phyloP scores from a whole-genome alignment of 495 filamentous ascomycete species.

The Recurvomyces mirabilis region DNA sequence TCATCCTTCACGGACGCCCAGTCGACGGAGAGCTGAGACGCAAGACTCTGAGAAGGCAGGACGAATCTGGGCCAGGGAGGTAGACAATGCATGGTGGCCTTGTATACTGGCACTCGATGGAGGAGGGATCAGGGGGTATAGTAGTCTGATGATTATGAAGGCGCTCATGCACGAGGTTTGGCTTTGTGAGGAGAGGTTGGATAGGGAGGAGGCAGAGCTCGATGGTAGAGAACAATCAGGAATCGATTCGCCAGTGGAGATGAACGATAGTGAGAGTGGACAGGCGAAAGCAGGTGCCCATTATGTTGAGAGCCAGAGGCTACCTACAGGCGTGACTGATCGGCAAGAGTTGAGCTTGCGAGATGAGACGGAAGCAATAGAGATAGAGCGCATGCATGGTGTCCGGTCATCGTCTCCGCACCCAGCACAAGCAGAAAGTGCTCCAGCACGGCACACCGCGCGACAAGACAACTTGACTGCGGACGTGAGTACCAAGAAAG shows the following conservation, averaged over 20 bases:
- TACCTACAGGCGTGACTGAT: background rate
- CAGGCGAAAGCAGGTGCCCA: background rate
- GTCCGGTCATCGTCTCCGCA: background rate
- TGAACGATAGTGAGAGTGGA: background rate
- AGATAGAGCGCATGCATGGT: background rate
- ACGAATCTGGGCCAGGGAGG: slow-evolving; percentile 22
- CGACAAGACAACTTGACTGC: slow-evolving; percentile 9
- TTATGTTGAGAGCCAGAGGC: background rate
- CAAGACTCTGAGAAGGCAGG: slow-evolving; percentile 21
- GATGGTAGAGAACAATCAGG: background rate
- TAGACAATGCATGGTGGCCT: slow-evolving; percentile 23
- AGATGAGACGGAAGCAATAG: background rate
- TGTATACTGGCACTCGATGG: slow-evolving; percentile 28
- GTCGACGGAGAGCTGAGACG: slow-evolving; percentile 15
- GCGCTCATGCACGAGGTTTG: slow-evolving; percentile 33
- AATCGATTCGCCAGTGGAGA: background rate
- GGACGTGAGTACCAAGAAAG: background rate
- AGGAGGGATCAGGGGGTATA: slow-evolving; percentile 34
- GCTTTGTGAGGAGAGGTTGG: slow-evolving; percentile 28
- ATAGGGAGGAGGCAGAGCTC: slow-evolving; percentile 21
- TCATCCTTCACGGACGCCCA: slow-evolving; percentile 2
- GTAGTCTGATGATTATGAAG: slow-evolving; percentile 31
- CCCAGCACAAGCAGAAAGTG: background rate
- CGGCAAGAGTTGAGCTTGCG: background rate
- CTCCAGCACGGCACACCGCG: background rate